phyloP scores from a whole-genome alignment of 164 flowering plant species.

The Kingdonia uniflora region DNA sequence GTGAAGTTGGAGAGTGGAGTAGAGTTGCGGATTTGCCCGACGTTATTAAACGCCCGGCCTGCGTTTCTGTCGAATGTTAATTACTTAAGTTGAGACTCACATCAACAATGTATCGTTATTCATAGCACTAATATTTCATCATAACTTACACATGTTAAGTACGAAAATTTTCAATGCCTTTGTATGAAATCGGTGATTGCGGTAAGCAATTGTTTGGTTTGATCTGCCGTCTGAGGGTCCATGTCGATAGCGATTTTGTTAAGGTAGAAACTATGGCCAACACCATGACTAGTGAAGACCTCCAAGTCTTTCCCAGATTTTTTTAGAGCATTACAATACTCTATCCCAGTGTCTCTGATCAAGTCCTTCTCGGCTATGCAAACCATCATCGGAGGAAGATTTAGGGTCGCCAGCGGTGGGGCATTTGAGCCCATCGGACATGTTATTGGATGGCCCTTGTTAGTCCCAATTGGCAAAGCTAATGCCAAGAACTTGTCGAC shows the following conservation, averaged over 20 bases:
- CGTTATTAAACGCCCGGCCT: conserved; percentile 59
- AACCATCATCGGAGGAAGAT: conserved; percentile 48
- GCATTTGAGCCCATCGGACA: conserved; percentile 72
- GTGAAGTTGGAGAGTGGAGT: conserved; percentile 53
- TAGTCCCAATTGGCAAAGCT: conserved; percentile 49
- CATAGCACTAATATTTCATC: too few species aligned
- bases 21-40: conserved; percentile 67
- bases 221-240: conserved; percentile 35
- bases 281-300: conserved; percentile 30
- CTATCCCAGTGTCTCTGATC: conserved; percentile 60
- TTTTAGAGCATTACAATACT: conserved; percentile 63
- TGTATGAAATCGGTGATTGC: conserved; percentile 40
- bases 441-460: conserved; percentile 68
- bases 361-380: conserved; percentile 58
- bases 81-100: too few species aligned
- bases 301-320: conserved; percentile 53
- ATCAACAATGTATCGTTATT: too few species aligned
- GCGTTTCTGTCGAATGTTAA: conserved; percentile 64
- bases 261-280: conserved; percentile 66
- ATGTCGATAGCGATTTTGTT: conserved; percentile 56
- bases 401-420: conserved; percentile 26
- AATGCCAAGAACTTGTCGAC: conserved; percentile 53
- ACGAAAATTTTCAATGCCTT: too few species aligned
- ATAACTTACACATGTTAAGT: too few species aligned
- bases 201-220: conserved; percentile 29